These are phyloP conservation scores for Populus deltoides DNA, from an alignment of 345 rosid genomes.

Conservation along the genomic window DNA sequence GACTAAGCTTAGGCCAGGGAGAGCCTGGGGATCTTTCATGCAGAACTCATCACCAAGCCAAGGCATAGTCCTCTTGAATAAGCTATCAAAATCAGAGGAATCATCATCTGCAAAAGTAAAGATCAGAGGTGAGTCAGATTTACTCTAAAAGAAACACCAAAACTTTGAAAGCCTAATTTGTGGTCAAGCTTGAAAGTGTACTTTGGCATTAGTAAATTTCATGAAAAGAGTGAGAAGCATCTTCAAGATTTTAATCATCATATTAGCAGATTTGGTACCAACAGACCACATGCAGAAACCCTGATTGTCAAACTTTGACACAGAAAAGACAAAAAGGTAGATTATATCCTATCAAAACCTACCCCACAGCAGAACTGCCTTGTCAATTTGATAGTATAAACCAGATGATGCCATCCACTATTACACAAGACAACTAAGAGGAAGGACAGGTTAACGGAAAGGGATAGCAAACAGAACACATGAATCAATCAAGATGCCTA, in stretches of 20 bases:
- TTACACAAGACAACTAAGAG: background rate
- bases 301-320: slow-evolving; percentile 11
- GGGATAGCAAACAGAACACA: slow-evolving; percentile 1
- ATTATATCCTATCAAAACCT: slow-evolving; percentile 1
- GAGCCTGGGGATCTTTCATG: slow-evolving; percentile 66
- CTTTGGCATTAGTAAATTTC: background rate
- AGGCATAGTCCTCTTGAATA: slow-evolving; percentile 83
- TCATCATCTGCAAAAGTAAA: slow-evolving; percentile 59
- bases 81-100: slow-evolving; percentile 59
- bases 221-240: slow-evolving; percentile 3
- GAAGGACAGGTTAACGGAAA: background rate
- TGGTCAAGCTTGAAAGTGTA: background rate
- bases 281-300: slow-evolving; percentile 11
- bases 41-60: slow-evolving; percentile 76
- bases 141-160: background rate
- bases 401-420: background rate
- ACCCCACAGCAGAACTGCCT: slow-evolving; percentile 1
- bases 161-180: background rate
- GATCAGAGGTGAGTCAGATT: slow-evolving; percentile 12
- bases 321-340: slow-evolving; percentile 12
- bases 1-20: slow-evolving; percentile 71
- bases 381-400: background rate
- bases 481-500: slow-evolving; percentile 7
- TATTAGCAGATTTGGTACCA: slow-evolving; percentile 6
- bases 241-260: slow-evolving; percentile 15